phyloP scores from a whole-genome alignment of 495 filamentous ascomycete genomes.

The Viridothelium virens region DNA sequence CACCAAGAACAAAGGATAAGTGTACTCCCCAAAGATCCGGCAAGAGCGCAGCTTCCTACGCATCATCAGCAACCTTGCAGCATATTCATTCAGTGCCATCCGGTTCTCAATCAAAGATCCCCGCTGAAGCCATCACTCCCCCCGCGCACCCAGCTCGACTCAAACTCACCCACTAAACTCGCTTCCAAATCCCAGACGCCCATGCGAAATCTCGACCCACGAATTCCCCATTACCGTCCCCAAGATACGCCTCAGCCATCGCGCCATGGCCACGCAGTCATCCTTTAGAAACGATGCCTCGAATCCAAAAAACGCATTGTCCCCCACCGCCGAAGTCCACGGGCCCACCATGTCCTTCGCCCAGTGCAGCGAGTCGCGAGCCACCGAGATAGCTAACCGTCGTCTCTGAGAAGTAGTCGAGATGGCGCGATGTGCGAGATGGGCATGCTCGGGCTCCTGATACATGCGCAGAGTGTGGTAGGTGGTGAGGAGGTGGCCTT shows the following conservation, averaged over 20 bases:
- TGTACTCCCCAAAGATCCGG: neutral
- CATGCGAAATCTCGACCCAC: neutral
- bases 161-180: conserved; percentile 5
- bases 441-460: neutral
- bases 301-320: neutral
- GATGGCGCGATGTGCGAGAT: neutral
- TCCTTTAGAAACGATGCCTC: neutral
- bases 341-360: neutral
- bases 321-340: neutral
- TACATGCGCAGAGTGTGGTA: neutral
- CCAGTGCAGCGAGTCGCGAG: neutral
- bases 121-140: neutral
- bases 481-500: neutral
- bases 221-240: neutral
- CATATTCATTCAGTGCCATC: too few relatives aligned
- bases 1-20: neutral
- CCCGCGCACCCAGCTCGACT: neutral
- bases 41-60: neutral
- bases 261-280: neutral
- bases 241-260: neutral
- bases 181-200: neutral
- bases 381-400: neutral
- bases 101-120: too few relatives aligned
- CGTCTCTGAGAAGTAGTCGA: neutral
- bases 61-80: neutral